Conservation (phyloP, 1,284 basidiomycete species). For the Fomitopsis palustris region DNA sequence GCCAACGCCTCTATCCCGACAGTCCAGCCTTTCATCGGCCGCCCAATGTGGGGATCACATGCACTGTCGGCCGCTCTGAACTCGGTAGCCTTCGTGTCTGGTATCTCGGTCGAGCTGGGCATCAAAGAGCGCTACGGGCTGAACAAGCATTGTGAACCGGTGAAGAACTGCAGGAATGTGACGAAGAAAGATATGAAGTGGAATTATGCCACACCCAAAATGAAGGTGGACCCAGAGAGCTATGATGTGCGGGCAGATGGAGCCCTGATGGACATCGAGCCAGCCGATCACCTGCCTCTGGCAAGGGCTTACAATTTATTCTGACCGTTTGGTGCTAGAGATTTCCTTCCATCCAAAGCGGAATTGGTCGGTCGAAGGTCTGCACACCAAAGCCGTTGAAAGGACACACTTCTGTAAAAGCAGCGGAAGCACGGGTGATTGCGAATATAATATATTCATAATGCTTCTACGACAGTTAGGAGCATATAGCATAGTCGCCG, state of each 20-base stretch:
- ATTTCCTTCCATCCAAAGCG: too few relatives aligned
- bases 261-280: constrained; percentile 69
- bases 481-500: background rate
- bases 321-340: constrained; percentile 37
- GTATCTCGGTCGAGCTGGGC: constrained; percentile 64
- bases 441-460: background rate
- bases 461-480: background rate
- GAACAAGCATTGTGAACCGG: constrained; percentile 73
- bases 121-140: constrained; percentile 70
- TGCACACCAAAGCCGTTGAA: too few relatives aligned
- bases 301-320: constrained; percentile 74
- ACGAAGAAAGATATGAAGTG: constrained; percentile 92
- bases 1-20: constrained; percentile 93
- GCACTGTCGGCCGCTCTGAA: constrained; percentile 75
- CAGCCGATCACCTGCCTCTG: constrained; percentile 72
- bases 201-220: constrained; percentile 79
- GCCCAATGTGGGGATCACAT: constrained; percentile 88
- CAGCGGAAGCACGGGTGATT: background rate
- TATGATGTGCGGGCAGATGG: constrained; percentile 88
- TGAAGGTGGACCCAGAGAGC: constrained; percentile 90
- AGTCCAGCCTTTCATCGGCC: constrained; percentile 83
- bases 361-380: too few relatives aligned
- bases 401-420: too few relatives aligned
- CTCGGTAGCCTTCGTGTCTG: constrained; percentile 85
- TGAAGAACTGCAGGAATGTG: constrained; percentile 74